These are phyloP conservation scores for Adansonia madagascariensis DNA, from an alignment of 441 rosid genomes.

Conservation along the genomic window DNA sequence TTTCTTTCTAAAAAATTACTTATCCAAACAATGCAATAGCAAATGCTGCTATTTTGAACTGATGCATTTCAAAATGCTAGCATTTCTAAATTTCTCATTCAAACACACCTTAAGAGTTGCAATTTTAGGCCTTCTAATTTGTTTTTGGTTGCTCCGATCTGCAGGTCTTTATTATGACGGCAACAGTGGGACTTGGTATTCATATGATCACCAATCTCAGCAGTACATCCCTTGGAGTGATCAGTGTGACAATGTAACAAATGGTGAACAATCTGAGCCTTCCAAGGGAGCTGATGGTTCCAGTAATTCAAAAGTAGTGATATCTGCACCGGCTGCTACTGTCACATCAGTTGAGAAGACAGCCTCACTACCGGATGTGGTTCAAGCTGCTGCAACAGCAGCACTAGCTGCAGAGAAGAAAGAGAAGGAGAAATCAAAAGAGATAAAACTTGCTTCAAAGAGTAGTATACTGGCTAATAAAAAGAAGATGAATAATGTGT, in stretches of 20 bases:
- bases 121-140: neutral
- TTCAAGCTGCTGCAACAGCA: constrained; percentile 96
- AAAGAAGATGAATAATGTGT: constrained; percentile 90
- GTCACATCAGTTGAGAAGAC: constrained; percentile 63
- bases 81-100: neutral
- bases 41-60: neutral
- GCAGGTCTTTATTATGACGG: constrained; percentile 96
- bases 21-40: neutral
- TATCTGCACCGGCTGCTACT: constrained; percentile 88
- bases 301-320: constrained; percentile 65
- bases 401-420: constrained; percentile 97
- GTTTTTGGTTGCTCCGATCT: constrained; percentile 28
- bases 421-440: constrained; percentile 89
- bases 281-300: constrained; percentile 58
- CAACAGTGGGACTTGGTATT: constrained; percentile 82
- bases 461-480: constrained; percentile 86
- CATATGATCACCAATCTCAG: constrained; percentile 74
- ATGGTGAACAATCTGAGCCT: constrained; percentile 55
- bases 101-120: neutral
- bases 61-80: neutral
- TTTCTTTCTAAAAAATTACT: neutral
- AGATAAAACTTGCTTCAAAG: constrained; percentile 89
- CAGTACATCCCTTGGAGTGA: constrained; percentile 77
- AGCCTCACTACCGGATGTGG: constrained; percentile 85
- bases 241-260: constrained; percentile 57